Percentiles rank a stretch among this genome's conserved stretches.
phyloP scores from a whole-genome alignment of 1,284 basidiomycete genomes.

The Butyriboletus appendiculatus region DNA sequence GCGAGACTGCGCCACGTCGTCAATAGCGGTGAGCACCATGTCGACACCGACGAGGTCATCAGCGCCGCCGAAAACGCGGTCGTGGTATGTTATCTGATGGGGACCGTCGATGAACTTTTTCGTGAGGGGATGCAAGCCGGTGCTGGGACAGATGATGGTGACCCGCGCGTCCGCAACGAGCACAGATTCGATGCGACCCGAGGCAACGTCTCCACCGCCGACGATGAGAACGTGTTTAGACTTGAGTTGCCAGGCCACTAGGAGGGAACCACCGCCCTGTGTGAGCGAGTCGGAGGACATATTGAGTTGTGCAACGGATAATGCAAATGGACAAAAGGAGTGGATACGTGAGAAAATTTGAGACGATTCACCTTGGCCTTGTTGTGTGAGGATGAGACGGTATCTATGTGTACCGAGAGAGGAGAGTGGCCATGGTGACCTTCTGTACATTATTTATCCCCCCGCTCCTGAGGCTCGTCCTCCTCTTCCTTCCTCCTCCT shows the following conservation, averaged over 20 bases:
- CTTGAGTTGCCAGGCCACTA: constrained; percentile 88
- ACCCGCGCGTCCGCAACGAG: constrained; percentile 63
- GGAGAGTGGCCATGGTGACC: constrained; percentile 22
- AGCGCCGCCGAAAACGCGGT: constrained; percentile 63
- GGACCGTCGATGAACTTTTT: constrained; percentile 52
- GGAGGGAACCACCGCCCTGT: constrained; percentile 64
- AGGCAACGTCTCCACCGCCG: constrained; percentile 88
- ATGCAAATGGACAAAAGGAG: background rate
- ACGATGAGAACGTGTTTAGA: constrained; percentile 81
- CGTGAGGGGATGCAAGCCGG: constrained; percentile 63
- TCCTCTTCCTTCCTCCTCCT: too few species aligned
- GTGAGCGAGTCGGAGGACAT: constrained; percentile 15
- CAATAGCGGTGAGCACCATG: constrained; percentile 95
- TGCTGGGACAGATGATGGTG: constrained; percentile 61
- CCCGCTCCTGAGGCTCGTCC: background rate
- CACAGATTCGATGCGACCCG: constrained; percentile 73
- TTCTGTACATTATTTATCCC: background rate
- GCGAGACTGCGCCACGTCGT: constrained; percentile 75
- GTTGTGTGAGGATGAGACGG: background rate
- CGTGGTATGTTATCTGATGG: constrained; percentile 67
- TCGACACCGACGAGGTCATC: constrained; percentile 68
- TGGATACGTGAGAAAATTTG: constrained; percentile 6
- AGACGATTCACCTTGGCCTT: background rate
- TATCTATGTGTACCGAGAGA: background rate
- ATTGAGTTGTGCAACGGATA: background rate